phyloP scores from a whole-genome alignment of 441 rosid genomes.

The Populus hybrid region DNA sequence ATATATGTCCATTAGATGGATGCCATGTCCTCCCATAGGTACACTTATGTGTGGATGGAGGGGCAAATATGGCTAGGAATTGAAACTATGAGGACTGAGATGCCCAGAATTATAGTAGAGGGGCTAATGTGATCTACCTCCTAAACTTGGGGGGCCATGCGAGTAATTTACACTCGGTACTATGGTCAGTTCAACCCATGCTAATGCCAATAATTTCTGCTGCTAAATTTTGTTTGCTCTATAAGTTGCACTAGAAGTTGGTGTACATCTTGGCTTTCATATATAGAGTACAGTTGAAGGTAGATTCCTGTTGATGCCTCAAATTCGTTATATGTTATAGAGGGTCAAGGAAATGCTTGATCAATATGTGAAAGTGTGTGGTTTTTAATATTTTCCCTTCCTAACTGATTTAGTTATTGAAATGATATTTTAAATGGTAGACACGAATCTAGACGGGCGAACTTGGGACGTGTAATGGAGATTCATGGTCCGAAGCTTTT shows the following conservation, averaged over 20 bases:
- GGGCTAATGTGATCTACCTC: not conserved
- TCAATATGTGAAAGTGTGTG: constrained; percentile 3
- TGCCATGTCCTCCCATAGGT: not conserved
- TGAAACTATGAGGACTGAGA: not conserved
- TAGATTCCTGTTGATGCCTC: not conserved
- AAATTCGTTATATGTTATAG: not conserved
- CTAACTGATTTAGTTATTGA: not conserved
- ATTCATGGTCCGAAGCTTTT: constrained; percentile 59
- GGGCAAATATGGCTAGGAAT: not conserved
- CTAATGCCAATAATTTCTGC: not conserved
- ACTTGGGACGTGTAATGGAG: constrained; percentile 69
- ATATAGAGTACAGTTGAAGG: not conserved
- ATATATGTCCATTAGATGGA: not conserved
- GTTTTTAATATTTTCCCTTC: not conserved
- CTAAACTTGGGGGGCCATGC: not conserved
- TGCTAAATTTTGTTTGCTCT: not conserved
- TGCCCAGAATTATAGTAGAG: not conserved
- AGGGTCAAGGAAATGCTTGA: not conserved
- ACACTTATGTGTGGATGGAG: not conserved
- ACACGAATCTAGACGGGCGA: constrained; percentile 44
- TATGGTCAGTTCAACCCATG: not conserved
- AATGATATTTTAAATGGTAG: constrained; percentile 25
- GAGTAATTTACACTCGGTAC: not conserved
- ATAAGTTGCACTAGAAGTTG: not conserved
- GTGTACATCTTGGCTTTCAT: not conserved